Base-by-base conservation (phyloP, 1,139 yeast genomes). In the Nakaseomyces sp. region DNA sequence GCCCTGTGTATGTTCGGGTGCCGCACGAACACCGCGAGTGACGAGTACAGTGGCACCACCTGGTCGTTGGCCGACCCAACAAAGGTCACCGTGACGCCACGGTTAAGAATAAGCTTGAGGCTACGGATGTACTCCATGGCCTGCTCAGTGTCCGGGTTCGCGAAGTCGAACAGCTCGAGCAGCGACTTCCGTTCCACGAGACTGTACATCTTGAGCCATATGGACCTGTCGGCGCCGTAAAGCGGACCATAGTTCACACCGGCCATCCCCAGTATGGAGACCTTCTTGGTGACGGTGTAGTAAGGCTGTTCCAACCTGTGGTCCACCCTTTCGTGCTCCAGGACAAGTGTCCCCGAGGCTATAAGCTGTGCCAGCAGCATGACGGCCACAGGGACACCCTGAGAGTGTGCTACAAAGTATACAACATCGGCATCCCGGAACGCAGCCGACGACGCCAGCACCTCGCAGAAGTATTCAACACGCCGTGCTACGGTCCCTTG, bases 61-160 rank as follows among this genome's bases (percentile, higher is more conserved):
- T 33, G 39, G 26, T 33, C 43, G 19, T 18, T 41, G 7, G 26
- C 20, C 3, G 43, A 32, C n/a, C 43, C 39, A n/a, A 41, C 32
- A 32, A 33, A 33, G 13, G 39, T 33, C 8, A 41, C n/a, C 12
- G 25, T 41, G 33, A 41, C 28, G 7, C 19, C 15, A n/a, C 15
- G 12, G 18, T 33, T 33, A 5, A 30, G 30, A 10, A 39, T 6
- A 12, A 30, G 15, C 12, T 39, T 20, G 10, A 39, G 37, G 10
- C 30, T 18, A 12, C 17, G 28, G 19, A 31, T 30, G n/a, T 22
- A 39, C 7, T 39, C 37, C 15, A 30, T 20, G 8, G 42, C 30
- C 16, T 26, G 36, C 15, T 30, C 24, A 19, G 37, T 22, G 18
- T 13, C 19, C 9, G 30, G 29, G 28, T 16, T 30, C 13, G 18